Base-by-base conservation (phyloP, 176 grass and related monocot genomes). In the Oryza rufipogon region DNA sequence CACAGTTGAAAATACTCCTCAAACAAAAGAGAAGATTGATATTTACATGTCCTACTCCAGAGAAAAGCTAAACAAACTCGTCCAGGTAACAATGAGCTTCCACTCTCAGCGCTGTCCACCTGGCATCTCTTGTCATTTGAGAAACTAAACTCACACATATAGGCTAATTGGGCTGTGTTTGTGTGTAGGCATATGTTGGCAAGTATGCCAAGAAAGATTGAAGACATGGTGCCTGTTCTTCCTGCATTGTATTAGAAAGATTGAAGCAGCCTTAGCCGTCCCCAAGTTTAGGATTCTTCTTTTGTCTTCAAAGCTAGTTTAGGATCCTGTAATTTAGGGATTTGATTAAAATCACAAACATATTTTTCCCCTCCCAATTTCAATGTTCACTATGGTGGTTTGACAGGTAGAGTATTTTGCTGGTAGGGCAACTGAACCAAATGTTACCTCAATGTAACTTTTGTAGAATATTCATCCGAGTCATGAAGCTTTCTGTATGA, bases 21-120 rank as follows among this genome's bases (percentile, higher is more conserved):
- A 90, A 38, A 99, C 88, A 48, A 94, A 96, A 80, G 97, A 99
- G 71, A 99, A 99, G 89, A 94, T 99, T 4, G 91, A 99, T 76
- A 38, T 85, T 28, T 99, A 99, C 74, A 87, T 99, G 81, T 80
- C 84, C 30, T 91, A 94, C 77, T 96, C 97, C 1, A 99, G 89
- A 58, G 73, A 89, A 48, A 99, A 99, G 51, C 88, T 99, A 33
- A 78, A 46, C 66, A 99, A 96, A 74, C 93, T 99, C 76, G 97
- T 99, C 7, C 93, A 96, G 97, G 97, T 96, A 25, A 71, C n/a
- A 11, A 11, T 58, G 68, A 70, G 78, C 51, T 51, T 85, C 22
- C 39, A 76, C 15, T 5, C 4, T 3, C 32, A 9, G 7, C 19
- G 38, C 56, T 11, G 47, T 52, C 1, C 36, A 12, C 16, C 51